Evolutionary conservation across 2,329 filamentous ascomycete species (phyloP), one percentile per base, ranked within the genome.

Genomic region (Penicillium sp.): DNA sequence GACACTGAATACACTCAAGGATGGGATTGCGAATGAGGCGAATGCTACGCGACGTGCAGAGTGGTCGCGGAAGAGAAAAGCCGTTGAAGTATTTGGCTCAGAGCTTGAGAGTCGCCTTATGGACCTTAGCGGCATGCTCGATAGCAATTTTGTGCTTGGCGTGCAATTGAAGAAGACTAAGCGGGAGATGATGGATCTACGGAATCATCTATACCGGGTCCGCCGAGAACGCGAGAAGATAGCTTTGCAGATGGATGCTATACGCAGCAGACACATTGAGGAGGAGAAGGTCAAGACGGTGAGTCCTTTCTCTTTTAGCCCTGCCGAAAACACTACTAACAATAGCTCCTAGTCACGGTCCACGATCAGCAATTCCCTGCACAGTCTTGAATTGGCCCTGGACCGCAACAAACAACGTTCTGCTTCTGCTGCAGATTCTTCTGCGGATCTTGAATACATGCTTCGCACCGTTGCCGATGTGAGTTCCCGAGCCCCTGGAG

Each of bases 101-200:
- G 77, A 79, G 47, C 67, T 84, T 17, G 76, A 78, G 17, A 76
- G 78, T 28, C 75, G 78, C 22, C 67, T 84, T 3, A 75, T 82
- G 43, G 77, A 80, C 41, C 67, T 83, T 28, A 81, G 80, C 56
- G 79, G 80, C 59, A 75, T 80, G 22, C 74, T 82, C 3, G 78
- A 83, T 56, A 77, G 78, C 50, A 77, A 81, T 43, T 78, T 75
- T 54, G 69, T 74, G 2, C 73, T 81, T 25, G 74, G 75, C 26
- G 70, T 75, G 47, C 76, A 78, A 53, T 62, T 80, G 43, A 78
- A 75, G 54, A 72, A 66, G 59, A 75, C 73, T 58, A 78, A 74
- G 66, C 76, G 70, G 58, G 77, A 74, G 63, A 78, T 76, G 68
- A 70, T 69, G 58, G 70, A 75, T 33, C 59, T 82, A 49, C 75